Base-by-base conservation (phyloP, 2,329 filamentous ascomycete species). In the Beauveria sp. region DNA sequence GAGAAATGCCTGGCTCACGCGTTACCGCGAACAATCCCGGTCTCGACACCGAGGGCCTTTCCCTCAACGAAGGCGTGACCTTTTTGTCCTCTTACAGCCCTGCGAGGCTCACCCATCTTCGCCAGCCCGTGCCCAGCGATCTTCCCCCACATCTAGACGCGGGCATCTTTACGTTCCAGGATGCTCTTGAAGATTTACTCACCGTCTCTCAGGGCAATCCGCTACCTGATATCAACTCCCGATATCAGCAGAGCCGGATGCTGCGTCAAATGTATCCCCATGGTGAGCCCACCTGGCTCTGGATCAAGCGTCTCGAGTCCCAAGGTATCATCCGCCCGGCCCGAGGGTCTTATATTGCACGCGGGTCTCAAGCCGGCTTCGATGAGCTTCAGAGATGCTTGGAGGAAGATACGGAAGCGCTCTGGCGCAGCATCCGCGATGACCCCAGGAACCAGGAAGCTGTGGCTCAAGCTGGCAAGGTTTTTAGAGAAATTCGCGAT, bases 161-260 rank as follows among this genome's bases (percentile, higher is more conserved):
- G 14, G 68, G 67, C 45, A 66, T 73, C 40, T 82, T 83, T 66
- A 81, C 79, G 9, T 85, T 83, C 65, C 74, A 79, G 38, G 81
- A 85, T 65, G 82, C 82, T 52, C 84, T 85, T 63, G 82, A 85
- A 66, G 82, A 85, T 64, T 76, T 86, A 18, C 72, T 85, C 14
- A 72, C 73, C n/a, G 75, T 77, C 20, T 76, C 75, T n/a, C 74
- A 76, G 16, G 77, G 76, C 4, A 71, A 73, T 7, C 69, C 71
- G 2, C 69, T 84, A 22, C 73, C 74, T 5, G 73, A 78, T 22
- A 75, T 81, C 24, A 64, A 66, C 14, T 68, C 66, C 2, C 70
- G 71, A 50, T 69, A 74, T 59, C 67, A 73, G 40, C 72, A 75
- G 64, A 71, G 73, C 53, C 71, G 67, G 62, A 69, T 77, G 14